Base-by-base conservation (phyloP, 2,329 filamentous ascomycete genomes). In the Emergomyces pasteurianus region DNA sequence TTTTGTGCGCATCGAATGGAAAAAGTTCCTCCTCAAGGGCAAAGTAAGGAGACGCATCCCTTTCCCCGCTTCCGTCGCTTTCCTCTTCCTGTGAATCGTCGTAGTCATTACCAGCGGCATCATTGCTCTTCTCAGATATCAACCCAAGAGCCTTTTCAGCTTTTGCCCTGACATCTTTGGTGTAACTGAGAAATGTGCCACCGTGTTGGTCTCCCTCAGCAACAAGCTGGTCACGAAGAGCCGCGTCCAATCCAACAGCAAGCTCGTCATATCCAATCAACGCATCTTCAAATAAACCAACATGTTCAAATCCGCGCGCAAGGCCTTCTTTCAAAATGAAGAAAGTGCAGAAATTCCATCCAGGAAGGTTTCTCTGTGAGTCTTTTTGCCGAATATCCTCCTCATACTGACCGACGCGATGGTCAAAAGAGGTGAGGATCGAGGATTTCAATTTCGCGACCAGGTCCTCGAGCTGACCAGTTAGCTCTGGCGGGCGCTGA, bases 261-360 rank as follows among this genome's bases (percentile, higher is more conserved):
- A 99, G 83, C 76, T 99, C 92, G 72, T 97, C 94, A 67, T 99
- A 99, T 16, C 91, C 90, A 4, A 94, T 89, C 46, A 99, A 77
- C 2, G 94, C 92, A 79, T 99, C 94, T 70, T 99, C 94, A 9
- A 96, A 90, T 10, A 99, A 79, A 0, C 95, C 95, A 2, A 97
- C 92, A 70, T 90, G 97, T 73, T 99, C 95, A 66, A 99, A 96
- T 0, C 92, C 95, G 66, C 90, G 83, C 1, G 94, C 92, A 42
- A 99, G 78, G 0, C 94, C 94, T 73, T 99, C 94, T 70, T 99
- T 99, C 9, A 99, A 80, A 18, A 99, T 92, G 72, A 99, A 99
- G 72, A 99, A 99, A 0, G 94, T 99, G 74, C 94, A 97, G 71
- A 99, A 99, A 70, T 99, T 99, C 94, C 94, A 99, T 0, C 94